A percentile compares a stretch with the other conserved stretches of the same genome.
These are phyloP conservation scores for Candida manassasensis DNA, from an alignment of 805 yeast genomes.

Conservation along the genomic window DNA sequence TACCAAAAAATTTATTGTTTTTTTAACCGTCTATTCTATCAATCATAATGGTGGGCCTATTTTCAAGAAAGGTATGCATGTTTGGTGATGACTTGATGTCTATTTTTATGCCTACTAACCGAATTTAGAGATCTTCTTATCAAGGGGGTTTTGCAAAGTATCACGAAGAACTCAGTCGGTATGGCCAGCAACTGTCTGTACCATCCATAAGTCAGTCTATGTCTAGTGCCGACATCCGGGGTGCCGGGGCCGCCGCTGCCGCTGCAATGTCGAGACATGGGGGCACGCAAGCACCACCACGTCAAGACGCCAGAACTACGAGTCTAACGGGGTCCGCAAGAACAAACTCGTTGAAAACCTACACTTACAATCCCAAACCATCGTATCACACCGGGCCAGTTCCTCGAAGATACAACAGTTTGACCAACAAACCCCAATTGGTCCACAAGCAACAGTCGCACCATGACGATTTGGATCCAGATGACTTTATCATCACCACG, in stretches of 20 bases:
- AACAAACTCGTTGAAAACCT: conserved; percentile 31
- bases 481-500: conserved; percentile 29
- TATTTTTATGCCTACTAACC: conserved; percentile 1
- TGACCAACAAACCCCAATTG: conserved; percentile 9
- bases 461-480: conserved; percentile 13
- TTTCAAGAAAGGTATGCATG: conserved; percentile 1
- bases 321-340: conserved; percentile 11
- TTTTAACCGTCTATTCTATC: too few species aligned
- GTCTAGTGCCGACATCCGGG: neutral
- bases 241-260: conserved; percentile 6
- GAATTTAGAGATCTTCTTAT: conserved; percentile 2
- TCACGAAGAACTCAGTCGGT: conserved; percentile 2
- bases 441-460: conserved; percentile 2
- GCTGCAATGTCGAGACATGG: conserved; percentile 4
- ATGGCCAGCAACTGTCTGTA: neutral
- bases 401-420: conserved; percentile 17
- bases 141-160: conserved; percentile 5
- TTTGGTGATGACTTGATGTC: neutral
- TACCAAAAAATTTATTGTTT: too few species aligned
- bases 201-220: neutral
- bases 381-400: conserved; percentile 25
- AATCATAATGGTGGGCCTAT: neutral
- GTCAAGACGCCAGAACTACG: neutral
- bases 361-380: conserved; percentile 35
- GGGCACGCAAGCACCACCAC: neutral